Conservation (phyloP, 805 yeast species). For the Millerago galiae region DNA sequence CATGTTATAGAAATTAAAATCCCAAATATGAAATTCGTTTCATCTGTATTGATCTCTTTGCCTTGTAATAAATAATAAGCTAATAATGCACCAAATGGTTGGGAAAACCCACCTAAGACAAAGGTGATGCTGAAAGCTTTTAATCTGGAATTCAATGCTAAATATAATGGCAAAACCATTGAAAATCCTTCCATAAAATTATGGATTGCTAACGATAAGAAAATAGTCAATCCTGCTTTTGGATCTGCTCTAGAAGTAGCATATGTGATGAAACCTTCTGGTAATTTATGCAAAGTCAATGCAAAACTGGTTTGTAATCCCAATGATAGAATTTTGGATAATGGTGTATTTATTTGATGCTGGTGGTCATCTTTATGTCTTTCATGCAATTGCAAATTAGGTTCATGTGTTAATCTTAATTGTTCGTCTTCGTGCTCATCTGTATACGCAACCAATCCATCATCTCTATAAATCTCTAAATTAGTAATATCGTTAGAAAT, state of each 20-base stretch:
- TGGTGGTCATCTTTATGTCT: constrained; percentile 49
- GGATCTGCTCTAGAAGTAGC: constrained; percentile 68
- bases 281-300: constrained; percentile 81
- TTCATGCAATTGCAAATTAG: constrained; percentile 23
- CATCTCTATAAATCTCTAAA: constrained; percentile 20
- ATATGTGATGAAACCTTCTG: constrained; percentile 90
- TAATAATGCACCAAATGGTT: constrained; percentile 80
- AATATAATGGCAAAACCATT: constrained; percentile 84
- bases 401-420: constrained; percentile 16
- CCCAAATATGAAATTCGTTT: constrained; percentile 44
- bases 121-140: constrained; percentile 64
- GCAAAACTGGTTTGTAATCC: constrained; percentile 90
- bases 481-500: constrained; percentile 23
- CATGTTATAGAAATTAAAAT: constrained; percentile 64
- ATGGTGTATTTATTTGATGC: constrained; percentile 73
- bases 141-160: constrained; percentile 57
- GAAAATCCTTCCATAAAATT: constrained; percentile 92
- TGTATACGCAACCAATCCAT: constrained; percentile 22
- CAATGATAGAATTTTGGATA: constrained; percentile 72
- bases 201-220: constrained; percentile 80
- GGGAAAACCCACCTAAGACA: constrained; percentile 74
- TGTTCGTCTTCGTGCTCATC: not conserved
- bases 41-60: constrained; percentile 28
- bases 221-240: constrained; percentile 69
- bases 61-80: constrained; percentile 50